Evolutionary conservation across 441 rosid species (phyloP).

Genomic region (Pelargonium fulgidum): DNA sequence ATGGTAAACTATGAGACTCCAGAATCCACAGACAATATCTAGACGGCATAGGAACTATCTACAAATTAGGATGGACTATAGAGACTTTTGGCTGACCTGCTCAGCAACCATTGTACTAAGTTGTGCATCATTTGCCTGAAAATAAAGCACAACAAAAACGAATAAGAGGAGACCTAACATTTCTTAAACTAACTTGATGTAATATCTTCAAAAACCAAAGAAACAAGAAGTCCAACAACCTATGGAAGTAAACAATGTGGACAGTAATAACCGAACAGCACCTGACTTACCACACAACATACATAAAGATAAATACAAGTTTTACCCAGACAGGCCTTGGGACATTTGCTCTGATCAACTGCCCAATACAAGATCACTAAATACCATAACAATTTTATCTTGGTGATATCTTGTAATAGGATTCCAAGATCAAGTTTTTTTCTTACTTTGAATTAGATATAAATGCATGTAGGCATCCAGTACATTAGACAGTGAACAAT

Average conservation of each 20-base stretch:
- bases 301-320: background rate
- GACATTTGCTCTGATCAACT: background rate
- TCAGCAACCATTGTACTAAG: slow-evolving; percentile 99
- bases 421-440: too few relatives aligned
- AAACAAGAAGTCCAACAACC: background rate
- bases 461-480: too few relatives aligned
- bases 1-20: background rate
- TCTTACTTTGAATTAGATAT: too few relatives aligned
- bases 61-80: too few relatives aligned
- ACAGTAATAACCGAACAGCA: slow-evolving; percentile 4
- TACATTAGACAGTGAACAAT: too few relatives aligned
- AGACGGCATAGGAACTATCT: background rate
- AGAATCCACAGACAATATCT: background rate
- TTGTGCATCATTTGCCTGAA: slow-evolving; percentile 93
- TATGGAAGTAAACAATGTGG: background rate
- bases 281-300: slow-evolving; percentile 1
- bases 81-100: slow-evolving; percentile 42
- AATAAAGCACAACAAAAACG: slow-evolving; percentile 16
- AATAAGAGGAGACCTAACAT: slow-evolving; percentile 3
- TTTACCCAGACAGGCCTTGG: background rate
- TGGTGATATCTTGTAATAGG: too few relatives aligned
- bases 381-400: background rate
- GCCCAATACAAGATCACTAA: background rate
- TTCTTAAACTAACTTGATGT: too few relatives aligned
- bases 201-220: background rate